Conservation (phyloP, 169 alveolate genomes). For the Eimeria acervulina region DNA sequence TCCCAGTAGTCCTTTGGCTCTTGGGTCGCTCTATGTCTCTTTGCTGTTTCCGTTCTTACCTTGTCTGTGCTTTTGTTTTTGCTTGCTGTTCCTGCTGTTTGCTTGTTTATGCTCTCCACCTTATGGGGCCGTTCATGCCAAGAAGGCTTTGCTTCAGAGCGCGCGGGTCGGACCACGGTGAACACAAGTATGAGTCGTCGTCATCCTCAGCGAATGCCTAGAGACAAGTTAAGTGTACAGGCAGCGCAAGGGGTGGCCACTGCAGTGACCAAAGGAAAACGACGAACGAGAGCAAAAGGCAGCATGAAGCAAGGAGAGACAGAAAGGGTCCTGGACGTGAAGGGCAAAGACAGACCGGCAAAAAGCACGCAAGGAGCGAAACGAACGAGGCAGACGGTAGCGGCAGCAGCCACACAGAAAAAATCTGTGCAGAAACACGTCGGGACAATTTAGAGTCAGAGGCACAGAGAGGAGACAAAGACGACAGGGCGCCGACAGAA, state of each 20-base stretch:
- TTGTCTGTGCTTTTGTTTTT: too few species aligned
- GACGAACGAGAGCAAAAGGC: neutral
- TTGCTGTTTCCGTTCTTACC: neutral
- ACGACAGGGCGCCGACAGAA: neutral
- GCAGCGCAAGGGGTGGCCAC: neutral
- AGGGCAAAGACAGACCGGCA: neutral
- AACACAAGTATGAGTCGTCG: slow-evolving; percentile 96
- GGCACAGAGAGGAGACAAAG: neutral
- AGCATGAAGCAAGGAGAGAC: neutral
- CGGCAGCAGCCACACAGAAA: neutral
- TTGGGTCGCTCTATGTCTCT: too few species aligned
- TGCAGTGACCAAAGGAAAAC: neutral
- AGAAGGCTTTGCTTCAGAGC: slow-evolving; percentile 89
- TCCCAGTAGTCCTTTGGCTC: neutral
- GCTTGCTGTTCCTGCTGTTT: neutral
- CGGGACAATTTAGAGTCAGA: neutral
- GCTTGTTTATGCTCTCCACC: slow-evolving; percentile 67
- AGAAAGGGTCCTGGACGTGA: neutral
- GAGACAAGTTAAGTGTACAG: neutral
- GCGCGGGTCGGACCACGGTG: slow-evolving; percentile 97
- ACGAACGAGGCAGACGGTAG: neutral
- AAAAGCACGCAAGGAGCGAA: neutral
- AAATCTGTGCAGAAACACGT: neutral
- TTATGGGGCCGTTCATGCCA: slow-evolving; percentile 78
- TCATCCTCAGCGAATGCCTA: slow-evolving; percentile 93